Evolutionary conservation across 176 grass and related monocot genomes (phyloP).

Genomic region (Aegilops longissima): DNA sequence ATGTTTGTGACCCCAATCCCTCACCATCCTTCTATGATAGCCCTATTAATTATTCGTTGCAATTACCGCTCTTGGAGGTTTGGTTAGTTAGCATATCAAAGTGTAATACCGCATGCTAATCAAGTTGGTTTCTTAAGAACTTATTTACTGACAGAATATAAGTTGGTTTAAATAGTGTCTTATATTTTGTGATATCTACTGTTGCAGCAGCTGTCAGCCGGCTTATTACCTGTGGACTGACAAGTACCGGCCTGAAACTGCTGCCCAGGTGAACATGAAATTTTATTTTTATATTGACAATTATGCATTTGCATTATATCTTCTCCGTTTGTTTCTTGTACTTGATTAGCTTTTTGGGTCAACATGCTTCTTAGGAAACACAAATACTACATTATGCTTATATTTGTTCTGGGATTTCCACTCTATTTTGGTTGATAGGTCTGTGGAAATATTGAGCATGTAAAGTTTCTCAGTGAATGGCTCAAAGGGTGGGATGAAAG

Average conservation of each 20-base stretch:
- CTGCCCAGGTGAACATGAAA: constrained; percentile 63
- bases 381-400: constrained; percentile 4
- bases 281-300: constrained; percentile 21
- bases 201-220: constrained; percentile 36
- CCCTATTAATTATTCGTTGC: background rate
- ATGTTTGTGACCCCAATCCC: constrained; percentile 2
- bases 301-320: constrained; percentile 17
- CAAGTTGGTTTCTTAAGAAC: background rate
- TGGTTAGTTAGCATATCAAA: background rate
- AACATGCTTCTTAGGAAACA: background rate
- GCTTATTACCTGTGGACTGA: constrained; percentile 72
- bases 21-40: background rate
- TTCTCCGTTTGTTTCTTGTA: constrained; percentile 17
- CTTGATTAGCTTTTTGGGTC: background rate
- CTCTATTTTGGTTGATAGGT: constrained; percentile 55
- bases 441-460: constrained; percentile 73
- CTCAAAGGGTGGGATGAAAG: constrained; percentile 81
- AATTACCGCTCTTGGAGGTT: background rate
- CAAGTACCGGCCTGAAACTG: constrained; percentile 85
- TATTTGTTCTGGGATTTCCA: constrained; percentile 26
- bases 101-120: background rate
- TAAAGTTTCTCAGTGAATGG: constrained; percentile 78
- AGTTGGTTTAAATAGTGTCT: background rate
- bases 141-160: background rate
- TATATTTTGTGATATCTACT: constrained; percentile 20